Conservation (phyloP, 2,329 filamentous ascomycete species). For the Westerdykella ornata region DNA sequence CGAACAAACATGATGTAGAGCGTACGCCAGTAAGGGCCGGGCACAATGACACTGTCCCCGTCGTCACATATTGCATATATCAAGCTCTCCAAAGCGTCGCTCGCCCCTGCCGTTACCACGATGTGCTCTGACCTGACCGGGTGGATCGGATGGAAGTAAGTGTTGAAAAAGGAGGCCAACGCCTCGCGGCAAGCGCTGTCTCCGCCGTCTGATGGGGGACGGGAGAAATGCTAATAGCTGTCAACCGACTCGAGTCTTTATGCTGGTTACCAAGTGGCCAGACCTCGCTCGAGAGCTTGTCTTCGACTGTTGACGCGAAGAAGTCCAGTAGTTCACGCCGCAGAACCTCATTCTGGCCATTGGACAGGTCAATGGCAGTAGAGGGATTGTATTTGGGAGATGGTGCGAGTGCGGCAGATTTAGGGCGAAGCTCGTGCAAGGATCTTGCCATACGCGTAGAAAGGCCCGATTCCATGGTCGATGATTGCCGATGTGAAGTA, state of each 20-base stretch:
- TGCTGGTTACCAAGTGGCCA: not conserved
- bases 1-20: not conserved
- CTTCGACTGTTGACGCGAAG: constrained; percentile 23
- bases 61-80: constrained; percentile 27
- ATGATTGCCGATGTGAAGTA: not conserved
- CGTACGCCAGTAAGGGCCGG: constrained; percentile 29
- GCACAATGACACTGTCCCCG: constrained; percentile 27
- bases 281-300: constrained; percentile 16
- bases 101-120: constrained; percentile 23
- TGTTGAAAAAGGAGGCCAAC: constrained; percentile 26
- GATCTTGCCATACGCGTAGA: constrained; percentile 18
- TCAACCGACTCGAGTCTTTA: not conserved
- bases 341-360: constrained; percentile 23
- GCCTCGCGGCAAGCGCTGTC: constrained; percentile 15
- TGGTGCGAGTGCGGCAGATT: constrained; percentile 6
- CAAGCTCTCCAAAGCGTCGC: constrained; percentile 22
- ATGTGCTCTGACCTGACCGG: constrained; percentile 21
- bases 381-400: constrained; percentile 9
- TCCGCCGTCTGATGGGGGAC: constrained; percentile 14
- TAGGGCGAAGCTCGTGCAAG: constrained; percentile 13
- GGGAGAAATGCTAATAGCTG: constrained; percentile 15
- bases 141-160: constrained; percentile 23
- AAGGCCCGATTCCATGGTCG: constrained; percentile 22
- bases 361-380: constrained; percentile 19
- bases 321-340: constrained; percentile 23